These are phyloP conservation scores for Pachysandra terminalis DNA, from an alignment of 164 flowering plant species.

Conservation along the genomic window DNA sequence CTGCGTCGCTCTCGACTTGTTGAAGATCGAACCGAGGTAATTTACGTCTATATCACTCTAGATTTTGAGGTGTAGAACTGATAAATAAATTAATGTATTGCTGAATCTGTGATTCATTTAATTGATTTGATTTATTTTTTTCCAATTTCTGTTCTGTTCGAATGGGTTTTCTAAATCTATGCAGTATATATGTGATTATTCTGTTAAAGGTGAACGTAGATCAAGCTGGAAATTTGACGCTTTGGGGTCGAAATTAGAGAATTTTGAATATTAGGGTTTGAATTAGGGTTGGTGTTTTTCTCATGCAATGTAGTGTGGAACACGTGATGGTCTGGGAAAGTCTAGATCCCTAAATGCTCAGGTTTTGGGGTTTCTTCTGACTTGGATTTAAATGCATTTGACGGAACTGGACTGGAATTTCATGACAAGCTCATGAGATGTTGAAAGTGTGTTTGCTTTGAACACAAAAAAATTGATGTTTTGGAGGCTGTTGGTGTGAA, in stretches of 20 bases:
- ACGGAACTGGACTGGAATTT: background rate
- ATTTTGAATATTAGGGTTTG: background rate
- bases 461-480: constrained; percentile 3
- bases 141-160: background rate
- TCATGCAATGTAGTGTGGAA: background rate
- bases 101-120: background rate
- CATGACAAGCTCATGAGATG: background rate
- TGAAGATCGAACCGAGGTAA: background rate
- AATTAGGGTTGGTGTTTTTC: background rate
- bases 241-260: constrained; percentile 10
- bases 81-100: background rate
- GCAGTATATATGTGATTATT: background rate
- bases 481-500: constrained; percentile 1
- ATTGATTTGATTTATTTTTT: background rate
- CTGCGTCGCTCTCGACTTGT: constrained; percentile 8
- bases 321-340: background rate
- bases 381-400: background rate
- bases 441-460: background rate
- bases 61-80: too few relatives aligned
- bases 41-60: background rate
- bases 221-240: background rate
- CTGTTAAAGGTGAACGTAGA: background rate
- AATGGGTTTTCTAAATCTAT: too few relatives aligned
- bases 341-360: background rate
- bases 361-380: background rate